These are phyloP conservation scores for Kluyveromyces siamensis DNA, from an alignment of 805 yeast species.

Conservation along the genomic window DNA sequence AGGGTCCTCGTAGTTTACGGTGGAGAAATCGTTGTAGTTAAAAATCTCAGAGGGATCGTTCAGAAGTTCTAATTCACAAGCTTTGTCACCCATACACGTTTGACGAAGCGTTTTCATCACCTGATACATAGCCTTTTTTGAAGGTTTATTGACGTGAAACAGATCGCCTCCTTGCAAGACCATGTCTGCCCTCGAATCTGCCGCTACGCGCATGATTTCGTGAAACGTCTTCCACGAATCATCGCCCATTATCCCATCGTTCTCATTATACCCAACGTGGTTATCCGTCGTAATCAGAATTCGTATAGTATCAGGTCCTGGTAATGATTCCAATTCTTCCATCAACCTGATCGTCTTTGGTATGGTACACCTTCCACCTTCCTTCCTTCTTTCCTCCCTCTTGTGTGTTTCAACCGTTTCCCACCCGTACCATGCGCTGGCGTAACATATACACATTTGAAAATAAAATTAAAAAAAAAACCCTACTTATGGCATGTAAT, in stretches of 20 bases:
- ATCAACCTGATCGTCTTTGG: too few species aligned
- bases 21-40: conserved; percentile 49
- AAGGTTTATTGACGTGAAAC: conserved; percentile 84
- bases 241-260: conserved; percentile 81
- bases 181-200: conserved; percentile 70
- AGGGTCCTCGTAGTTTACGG: conserved; percentile 84
- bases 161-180: conserved; percentile 87
- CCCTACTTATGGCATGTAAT: too few species aligned
- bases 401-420: too few species aligned
- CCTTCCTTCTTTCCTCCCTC: too few species aligned
- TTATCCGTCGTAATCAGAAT: conserved; percentile 88
- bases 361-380: too few species aligned
- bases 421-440: too few species aligned
- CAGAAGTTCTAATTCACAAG: conserved; percentile 74
- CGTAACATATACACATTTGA: too few species aligned
- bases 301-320: conserved; percentile 51
- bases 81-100: conserved; percentile 76
- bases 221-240: conserved; percentile 85
- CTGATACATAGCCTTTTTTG: conserved; percentile 76
- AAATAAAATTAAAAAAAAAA: too few species aligned
- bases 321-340: conserved; percentile 15
- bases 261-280: conserved; percentile 89
- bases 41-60: conserved; percentile 66
- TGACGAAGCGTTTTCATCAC: conserved; percentile 64
- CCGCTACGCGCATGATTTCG: conserved; percentile 70